Evolutionary conservation across 192 early-diverging fungal genomes (phyloP).

Genomic region (Phycomyces blakesleeanus): DNA sequence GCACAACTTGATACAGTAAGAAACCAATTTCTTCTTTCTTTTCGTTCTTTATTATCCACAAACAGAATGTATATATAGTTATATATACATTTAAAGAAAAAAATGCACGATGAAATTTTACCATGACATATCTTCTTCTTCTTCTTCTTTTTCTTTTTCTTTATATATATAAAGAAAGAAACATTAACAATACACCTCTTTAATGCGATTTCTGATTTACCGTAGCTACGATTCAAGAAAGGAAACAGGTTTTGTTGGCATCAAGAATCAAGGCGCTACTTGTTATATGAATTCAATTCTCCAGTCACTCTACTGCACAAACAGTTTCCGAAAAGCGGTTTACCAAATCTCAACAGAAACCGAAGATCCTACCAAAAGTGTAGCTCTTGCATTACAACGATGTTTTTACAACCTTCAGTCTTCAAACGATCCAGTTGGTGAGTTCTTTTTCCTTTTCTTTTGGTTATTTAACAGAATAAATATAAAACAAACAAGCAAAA

Average conservation of each 20-base stretch:
- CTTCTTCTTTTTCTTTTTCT: no score
- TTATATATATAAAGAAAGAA: no score
- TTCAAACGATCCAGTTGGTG: conserved; percentile 62
- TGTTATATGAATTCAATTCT: conserved; percentile 99
- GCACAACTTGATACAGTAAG: conserved; percentile 88
- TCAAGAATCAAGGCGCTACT: conserved; percentile 98
- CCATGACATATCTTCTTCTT: background rate
- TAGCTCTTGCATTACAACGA: conserved; percentile 89
- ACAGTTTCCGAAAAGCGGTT: conserved; percentile 86
- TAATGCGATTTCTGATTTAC: background rate
- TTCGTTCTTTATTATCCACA: background rate
- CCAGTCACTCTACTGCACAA: conserved; percentile 93
- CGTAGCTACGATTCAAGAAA: conserved; percentile 84
- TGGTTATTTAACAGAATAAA: no score
- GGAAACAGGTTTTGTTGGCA: conserved; percentile 87
- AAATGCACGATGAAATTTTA: background rate
- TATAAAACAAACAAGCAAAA: no score
- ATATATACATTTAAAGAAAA: no score
- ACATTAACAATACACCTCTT: no score
- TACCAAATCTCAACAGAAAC: conserved; percentile 90
- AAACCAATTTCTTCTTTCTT: background rate
- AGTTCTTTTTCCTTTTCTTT: no score
- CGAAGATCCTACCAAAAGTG: conserved; percentile 84
- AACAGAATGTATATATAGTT: no score
- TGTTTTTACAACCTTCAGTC: conserved; percentile 89